Evolutionary conservation across 768 basidiomycete species (phyloP).

Genomic region (Russula olivacea): DNA sequence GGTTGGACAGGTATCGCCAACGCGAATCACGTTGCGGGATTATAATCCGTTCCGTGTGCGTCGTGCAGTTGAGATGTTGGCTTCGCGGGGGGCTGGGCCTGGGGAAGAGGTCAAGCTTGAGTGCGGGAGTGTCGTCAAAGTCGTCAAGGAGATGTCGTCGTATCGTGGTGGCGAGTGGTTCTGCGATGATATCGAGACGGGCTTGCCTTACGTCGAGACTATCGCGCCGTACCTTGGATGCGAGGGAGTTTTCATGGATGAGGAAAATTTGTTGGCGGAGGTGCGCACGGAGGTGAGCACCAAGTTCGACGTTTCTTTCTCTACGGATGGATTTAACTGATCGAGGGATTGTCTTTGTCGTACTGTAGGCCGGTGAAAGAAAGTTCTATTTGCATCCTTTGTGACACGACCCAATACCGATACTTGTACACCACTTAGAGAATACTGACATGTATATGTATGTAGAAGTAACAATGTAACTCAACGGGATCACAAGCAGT

Average conservation of each 20-base stretch:
- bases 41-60: slow-evolving; percentile 11
- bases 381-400: slow-evolving; percentile 14
- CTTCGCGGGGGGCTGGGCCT: neutral
- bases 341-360: neutral
- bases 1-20: neutral
- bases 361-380: neutral
- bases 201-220: slow-evolving; percentile 17
- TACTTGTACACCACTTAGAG: neutral
- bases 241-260: slow-evolving; percentile 11
- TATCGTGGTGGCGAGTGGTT: slow-evolving; percentile 8
- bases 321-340: neutral
- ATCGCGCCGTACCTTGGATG: slow-evolving; percentile 1
- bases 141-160: neutral
- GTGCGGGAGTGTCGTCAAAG: neutral
- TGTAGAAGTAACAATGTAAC: neutral
- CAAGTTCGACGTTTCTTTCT: too few species aligned
- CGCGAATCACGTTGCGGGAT: slow-evolving; percentile 9
- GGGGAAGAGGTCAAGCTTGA: neutral
- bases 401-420: neutral
- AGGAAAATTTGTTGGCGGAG: slow-evolving; percentile 9
- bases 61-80: neutral
- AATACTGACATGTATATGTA: neutral
- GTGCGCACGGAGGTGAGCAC: slow-evolving; percentile 10
- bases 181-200: neutral
- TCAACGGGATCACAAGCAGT: too few species aligned